Percentiles rank a stretch among this genome's conserved stretches.
Evolutionary conservation across 768 basidiomycete genomes (phyloP).

Genomic region (Chalciporus pseudorubinellus): DNA sequence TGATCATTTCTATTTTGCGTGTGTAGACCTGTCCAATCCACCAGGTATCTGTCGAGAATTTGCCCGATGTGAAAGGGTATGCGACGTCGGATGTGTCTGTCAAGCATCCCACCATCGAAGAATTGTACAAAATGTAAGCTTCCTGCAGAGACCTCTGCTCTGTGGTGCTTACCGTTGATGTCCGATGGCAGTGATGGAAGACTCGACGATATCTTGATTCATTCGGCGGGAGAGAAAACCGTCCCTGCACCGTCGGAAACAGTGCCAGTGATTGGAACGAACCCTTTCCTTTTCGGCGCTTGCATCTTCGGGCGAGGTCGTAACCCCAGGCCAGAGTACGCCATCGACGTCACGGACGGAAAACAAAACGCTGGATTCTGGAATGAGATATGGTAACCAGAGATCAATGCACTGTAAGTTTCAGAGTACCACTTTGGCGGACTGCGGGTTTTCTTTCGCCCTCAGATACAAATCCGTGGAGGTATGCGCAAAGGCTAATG

Average conservation of each 20-base stretch:
- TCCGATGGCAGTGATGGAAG: slow-evolving; percentile 36
- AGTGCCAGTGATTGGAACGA: slow-evolving; percentile 19
- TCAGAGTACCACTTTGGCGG: no score
- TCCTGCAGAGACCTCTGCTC: no score
- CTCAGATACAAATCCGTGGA: slow-evolving; percentile 32
- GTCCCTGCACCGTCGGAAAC: slow-evolving; percentile 36
- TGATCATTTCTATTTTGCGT: background rate
- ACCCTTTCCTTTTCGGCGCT: slow-evolving; percentile 27
- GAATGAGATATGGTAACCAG: slow-evolving; percentile 41
- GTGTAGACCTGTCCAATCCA: slow-evolving; percentile 29
- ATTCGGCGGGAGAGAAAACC: slow-evolving; percentile 33
- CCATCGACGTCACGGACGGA: no score
- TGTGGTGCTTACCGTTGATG: background rate
- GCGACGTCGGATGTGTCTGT: slow-evolving; percentile 44
- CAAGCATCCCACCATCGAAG: slow-evolving; percentile 41
- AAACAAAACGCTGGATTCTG: no score
- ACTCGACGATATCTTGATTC: slow-evolving; percentile 34
- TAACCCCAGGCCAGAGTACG: no score
- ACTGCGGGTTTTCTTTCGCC: no score
- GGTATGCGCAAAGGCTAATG: slow-evolving; percentile 18
- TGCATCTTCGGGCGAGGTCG: slow-evolving; percentile 42
- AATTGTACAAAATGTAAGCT: slow-evolving; percentile 43
- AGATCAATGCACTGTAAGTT: slow-evolving; percentile 46
- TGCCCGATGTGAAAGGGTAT: slow-evolving; percentile 40
- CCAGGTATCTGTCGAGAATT: slow-evolving; percentile 32